These are phyloP conservation scores for Seiridium cupressi DNA, from an alignment of 2,329 filamentous ascomycete species.

Conservation along the genomic window DNA sequence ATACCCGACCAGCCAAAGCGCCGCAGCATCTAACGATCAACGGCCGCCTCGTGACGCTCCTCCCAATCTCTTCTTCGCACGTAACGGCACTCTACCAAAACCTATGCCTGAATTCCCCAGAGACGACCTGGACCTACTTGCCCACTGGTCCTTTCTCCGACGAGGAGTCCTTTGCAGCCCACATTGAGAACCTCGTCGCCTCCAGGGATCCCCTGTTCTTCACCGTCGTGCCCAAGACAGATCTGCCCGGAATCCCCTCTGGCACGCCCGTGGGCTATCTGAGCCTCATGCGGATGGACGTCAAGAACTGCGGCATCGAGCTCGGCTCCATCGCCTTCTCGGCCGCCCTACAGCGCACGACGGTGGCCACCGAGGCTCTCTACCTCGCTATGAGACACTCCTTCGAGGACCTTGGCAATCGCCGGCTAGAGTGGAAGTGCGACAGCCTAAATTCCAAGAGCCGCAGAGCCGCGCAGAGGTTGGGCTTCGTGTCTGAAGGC, in stretches of 20 bases:
- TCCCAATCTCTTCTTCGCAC: constrained; percentile 1
- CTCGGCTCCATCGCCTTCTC: constrained; percentile 56
- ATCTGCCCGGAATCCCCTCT: constrained; percentile 6
- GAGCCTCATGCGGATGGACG: constrained; percentile 41
- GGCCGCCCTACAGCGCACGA: constrained; percentile 48
- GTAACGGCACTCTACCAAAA: constrained; percentile 1
- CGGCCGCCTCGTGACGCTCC: neutral
- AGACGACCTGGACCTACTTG: constrained; percentile 19
- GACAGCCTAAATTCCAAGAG: constrained; percentile 55
- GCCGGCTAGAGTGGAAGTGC: constrained; percentile 65
- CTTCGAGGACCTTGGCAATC: constrained; percentile 53
- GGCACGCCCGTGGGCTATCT: constrained; percentile 21
- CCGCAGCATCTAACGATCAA: neutral
- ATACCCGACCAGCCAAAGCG: neutral
- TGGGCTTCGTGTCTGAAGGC: constrained; percentile 61
- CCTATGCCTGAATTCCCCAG: constrained; percentile 1
- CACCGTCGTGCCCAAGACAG: constrained; percentile 18
- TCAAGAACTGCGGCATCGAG: constrained; percentile 50
- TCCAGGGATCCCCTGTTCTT: constrained; percentile 21
- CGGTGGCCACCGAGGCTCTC: constrained; percentile 55
- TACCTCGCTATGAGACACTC: constrained; percentile 54
- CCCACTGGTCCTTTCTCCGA: constrained; percentile 20
- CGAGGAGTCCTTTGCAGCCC: constrained; percentile 14
- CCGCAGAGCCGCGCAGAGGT: constrained; percentile 49
- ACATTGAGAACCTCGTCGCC: constrained; percentile 12